Evolutionary conservation across 306 rosid genomes (phyloP).

Genomic region (Leucaena leucocephala): DNA sequence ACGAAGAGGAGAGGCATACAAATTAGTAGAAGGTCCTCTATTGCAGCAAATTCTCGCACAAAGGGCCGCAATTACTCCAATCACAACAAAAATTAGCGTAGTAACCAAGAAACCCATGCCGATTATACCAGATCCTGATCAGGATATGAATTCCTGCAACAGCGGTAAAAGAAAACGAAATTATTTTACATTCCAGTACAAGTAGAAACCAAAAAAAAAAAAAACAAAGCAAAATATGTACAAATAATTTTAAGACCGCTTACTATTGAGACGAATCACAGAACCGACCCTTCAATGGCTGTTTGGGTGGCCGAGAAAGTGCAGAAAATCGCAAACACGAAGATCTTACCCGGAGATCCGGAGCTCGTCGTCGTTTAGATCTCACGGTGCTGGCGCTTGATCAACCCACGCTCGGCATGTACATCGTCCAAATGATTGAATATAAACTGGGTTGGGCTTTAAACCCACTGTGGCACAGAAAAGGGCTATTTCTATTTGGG

Average conservation of each 20-base stretch:
- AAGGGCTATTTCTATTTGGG: background rate
- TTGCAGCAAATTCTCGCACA: conserved; percentile 80
- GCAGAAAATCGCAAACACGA: background rate
- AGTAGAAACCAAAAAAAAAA: background rate
- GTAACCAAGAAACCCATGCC: conserved; percentile 81
- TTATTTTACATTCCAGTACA: conserved; percentile 3
- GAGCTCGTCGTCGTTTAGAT: conserved; percentile 32
- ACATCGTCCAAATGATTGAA: conserved; percentile 14
- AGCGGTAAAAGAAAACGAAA: background rate
- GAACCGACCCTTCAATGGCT: conserved; percentile 8
- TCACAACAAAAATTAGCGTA: conserved; percentile 61
- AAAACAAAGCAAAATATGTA: background rate
- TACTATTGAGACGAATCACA: background rate
- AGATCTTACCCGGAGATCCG: conserved; percentile 41
- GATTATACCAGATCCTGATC: conserved; percentile 56
- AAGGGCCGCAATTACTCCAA: conserved; percentile 75
- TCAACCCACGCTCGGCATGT: conserved; percentile 35
- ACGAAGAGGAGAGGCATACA: conserved; percentile 44
- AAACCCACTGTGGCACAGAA: background rate
- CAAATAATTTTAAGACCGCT: conserved; percentile 8
- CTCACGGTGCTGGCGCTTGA: conserved; percentile 31
- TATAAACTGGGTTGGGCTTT: background rate
- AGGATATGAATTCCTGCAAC: conserved; percentile 45
- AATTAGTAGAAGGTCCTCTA: conserved; percentile 76
- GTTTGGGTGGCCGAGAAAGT: conserved; percentile 39